Conservation (phyloP, 2,329 filamentous ascomycete genomes). For the Penicillium vulpinum region DNA sequence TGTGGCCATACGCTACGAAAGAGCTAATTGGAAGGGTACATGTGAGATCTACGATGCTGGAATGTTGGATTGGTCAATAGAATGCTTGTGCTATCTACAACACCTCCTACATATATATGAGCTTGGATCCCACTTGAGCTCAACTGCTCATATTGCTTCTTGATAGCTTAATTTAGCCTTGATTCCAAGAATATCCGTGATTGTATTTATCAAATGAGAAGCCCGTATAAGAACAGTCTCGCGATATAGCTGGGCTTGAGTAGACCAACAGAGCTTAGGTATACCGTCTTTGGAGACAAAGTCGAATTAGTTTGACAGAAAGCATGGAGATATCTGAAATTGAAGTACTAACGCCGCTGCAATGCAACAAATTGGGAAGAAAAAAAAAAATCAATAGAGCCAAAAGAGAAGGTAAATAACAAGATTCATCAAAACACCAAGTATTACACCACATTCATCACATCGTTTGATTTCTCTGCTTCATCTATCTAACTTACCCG, state of each 20-base stretch:
- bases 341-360: slow-evolving; percentile 30
- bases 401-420: slow-evolving; percentile 1
- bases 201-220: not conserved
- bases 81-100: not conserved
- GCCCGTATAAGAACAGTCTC: not conserved
- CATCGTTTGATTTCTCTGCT: slow-evolving; percentile 21
- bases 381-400: not conserved
- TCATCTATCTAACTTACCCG: slow-evolving; percentile 46
- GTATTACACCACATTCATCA: slow-evolving; percentile 16
- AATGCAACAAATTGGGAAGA: slow-evolving; percentile 28
- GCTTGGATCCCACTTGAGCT: not conserved
- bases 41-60: not conserved
- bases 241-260: not conserved
- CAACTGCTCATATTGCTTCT: not conserved
- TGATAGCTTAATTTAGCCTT: not conserved
- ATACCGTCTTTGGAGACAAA: not conserved
- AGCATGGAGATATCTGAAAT: slow-evolving; percentile 16
- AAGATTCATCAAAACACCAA: slow-evolving; percentile 15
- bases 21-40: not conserved
- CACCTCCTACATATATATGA: not conserved
- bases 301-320: slow-evolving; percentile 12
- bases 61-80: not conserved
- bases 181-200: not conserved
- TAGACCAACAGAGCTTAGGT: not conserved
- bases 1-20: not conserved